phyloP scores from a whole-genome alignment of 129 eudicot species.

The Artemisia annua region DNA sequence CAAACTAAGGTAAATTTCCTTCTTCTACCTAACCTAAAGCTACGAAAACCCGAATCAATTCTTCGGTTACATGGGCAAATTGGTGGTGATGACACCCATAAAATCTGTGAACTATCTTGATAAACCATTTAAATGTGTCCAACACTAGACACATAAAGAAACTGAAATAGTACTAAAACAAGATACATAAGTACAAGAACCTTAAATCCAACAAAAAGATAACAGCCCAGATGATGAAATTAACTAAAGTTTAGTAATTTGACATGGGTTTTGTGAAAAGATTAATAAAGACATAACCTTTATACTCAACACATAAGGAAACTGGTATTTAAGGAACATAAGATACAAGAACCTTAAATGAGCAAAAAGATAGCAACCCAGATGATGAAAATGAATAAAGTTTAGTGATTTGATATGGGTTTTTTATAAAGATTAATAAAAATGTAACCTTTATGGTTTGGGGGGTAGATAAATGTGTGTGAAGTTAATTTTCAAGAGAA shows the following conservation, averaged over 20 bases:
- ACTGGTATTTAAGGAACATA: too few relatives aligned
- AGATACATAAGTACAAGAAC: constrained; percentile 3
- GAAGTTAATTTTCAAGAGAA: constrained; percentile 12
- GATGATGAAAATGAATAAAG: not conserved
- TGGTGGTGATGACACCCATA: constrained; percentile 37
- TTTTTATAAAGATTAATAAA: constrained; percentile 21
- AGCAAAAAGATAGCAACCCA: constrained; percentile 7
- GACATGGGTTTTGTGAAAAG: not conserved
- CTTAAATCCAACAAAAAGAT: not conserved
- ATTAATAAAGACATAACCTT: too few relatives aligned
- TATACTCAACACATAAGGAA: too few relatives aligned
- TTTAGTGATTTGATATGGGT: constrained; percentile 1
- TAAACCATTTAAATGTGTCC: constrained; percentile 41
- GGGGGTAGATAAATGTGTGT: constrained; percentile 27
- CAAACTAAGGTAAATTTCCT: constrained; percentile 29
- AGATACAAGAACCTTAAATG: constrained; percentile 22
- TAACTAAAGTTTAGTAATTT: constrained; percentile 2
- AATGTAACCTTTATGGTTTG: constrained; percentile 34
- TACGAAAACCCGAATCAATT: constrained; percentile 6
- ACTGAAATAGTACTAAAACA: not conserved
- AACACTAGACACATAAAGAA: constrained; percentile 22
- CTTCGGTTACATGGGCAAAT: constrained; percentile 49
- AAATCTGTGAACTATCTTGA: constrained; percentile 35
- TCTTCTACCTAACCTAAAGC: constrained; percentile 27
- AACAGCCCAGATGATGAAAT: not conserved